Conservation (phyloP, 306 rosid genomes). For the Lathyrus aphaca region DNA sequence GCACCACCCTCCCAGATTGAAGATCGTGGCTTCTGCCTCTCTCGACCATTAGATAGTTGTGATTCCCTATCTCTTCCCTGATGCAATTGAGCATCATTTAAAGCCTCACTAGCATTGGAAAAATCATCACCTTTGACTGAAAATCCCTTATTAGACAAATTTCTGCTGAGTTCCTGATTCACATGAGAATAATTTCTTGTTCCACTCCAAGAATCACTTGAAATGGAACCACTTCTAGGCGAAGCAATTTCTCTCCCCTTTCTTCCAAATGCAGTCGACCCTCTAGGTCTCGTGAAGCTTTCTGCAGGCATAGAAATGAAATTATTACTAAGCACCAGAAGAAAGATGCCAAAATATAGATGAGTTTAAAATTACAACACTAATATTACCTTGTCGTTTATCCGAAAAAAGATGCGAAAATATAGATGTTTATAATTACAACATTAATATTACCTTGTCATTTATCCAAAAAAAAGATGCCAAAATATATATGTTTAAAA, state of each 20-base stretch:
- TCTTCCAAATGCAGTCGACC: slow-evolving; percentile 73
- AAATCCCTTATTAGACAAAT: slow-evolving; percentile 67
- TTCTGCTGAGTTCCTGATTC: slow-evolving; percentile 71
- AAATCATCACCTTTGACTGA: slow-evolving; percentile 62
- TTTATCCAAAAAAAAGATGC: slow-evolving; percentile 42
- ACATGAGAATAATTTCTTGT: slow-evolving; percentile 58
- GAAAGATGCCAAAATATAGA: background rate
- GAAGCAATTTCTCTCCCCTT: slow-evolving; percentile 78
- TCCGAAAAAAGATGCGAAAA: background rate
- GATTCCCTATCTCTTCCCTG: slow-evolving; percentile 80
- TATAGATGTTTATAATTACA: slow-evolving; percentile 16
- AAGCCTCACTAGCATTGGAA: slow-evolving; percentile 58
- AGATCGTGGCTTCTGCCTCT: slow-evolving; percentile 57
- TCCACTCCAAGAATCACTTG: slow-evolving; percentile 81
- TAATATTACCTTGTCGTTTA: too few species aligned
- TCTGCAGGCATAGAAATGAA: slow-evolving; percentile 60
- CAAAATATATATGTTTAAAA: background rate
- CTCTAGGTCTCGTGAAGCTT: slow-evolving; percentile 67
- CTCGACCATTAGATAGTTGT: slow-evolving; percentile 67
- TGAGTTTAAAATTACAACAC: slow-evolving; percentile 16
- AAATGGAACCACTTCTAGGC: slow-evolving; percentile 67
- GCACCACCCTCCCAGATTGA: slow-evolving; percentile 58
- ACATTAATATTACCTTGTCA: slow-evolving; percentile 54
- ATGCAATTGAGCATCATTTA: slow-evolving; percentile 57
- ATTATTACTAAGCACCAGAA: slow-evolving; percentile 13